Base-by-base conservation (phyloP, 257 asterid genomes). In the Solanum virginianum region DNA sequence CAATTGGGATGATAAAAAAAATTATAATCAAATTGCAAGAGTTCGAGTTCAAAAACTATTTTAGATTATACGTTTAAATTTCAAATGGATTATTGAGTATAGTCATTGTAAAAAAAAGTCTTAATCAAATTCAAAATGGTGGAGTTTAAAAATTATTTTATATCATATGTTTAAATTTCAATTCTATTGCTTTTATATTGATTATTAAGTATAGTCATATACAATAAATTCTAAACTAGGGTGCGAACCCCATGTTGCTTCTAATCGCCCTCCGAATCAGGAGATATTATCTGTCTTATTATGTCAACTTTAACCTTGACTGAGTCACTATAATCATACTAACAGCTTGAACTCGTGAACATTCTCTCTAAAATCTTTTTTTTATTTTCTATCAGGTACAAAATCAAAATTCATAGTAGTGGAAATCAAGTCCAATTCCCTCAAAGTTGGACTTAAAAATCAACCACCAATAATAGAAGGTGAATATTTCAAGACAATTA, bases 401-500 rank as follows among this genome's bases (percentile, higher is more conserved):
- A 90, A 87, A 83, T 83, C 93, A 32, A 90, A 90, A 87, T 89
- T 83, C 22, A 66, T 84, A 60, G 62, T 70, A 8, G 90, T 89
- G 57, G 92, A 88, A 55, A 77, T 89, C 49, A 88, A 90, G 85
- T 86, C 87, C 81, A 86, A 82, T 13, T 82, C 86, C 53, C 85
- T 90, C 9, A 85, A 89, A 84, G 84, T 90, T 88, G 93, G 91
- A 80, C 80, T 90, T 45, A 90, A 90, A 89, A 88, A 89, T 80
- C 90, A 81, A 83, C 90, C 91, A 81, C 86, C 89, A 4, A 86
- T 90, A 6, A 69, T 89, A 65, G 91, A 90, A 60, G 93, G 94
- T 62, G 97, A 93, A 55, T 92, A 92, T 45, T 93, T 84, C 80
- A 86, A 89, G 84, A 47, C 95, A 56, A 89, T 95, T 39, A 93